Conservation (phyloP, 176 grass and related monocot genomes). For the Triticum aestivum region IWGSC_CS_RefSeq_v2.1 NC_057810.1:51220031-51220530, state of each 20-base stretch:
- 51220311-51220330: constrained; percentile 51
- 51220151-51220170: constrained; percentile 40
- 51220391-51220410: constrained; percentile 20
- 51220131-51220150: constrained; percentile 39
- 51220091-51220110: constrained; percentile 17
- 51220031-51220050: constrained; percentile 38
- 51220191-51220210: constrained; percentile 39
- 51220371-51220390: constrained; percentile 10
- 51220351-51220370: constrained; percentile 50
- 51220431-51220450: constrained; percentile 40
- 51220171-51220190: constrained; percentile 47
- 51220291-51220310: not conserved
- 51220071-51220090: constrained; percentile 30
- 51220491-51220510: constrained; percentile 36
- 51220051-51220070: constrained; percentile 50
- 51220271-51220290: constrained; percentile 14
- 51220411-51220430: constrained; percentile 49
- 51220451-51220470: constrained; percentile 45
- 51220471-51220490: constrained; percentile 50
- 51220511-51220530: constrained; percentile 54
- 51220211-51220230: constrained; percentile 37
- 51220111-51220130: constrained; percentile 45
- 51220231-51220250: constrained; percentile 43
- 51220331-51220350: constrained; percentile 38
- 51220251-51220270: constrained; percentile 63